Conservation (phyloP, 352 stramenopile genomes). For the Saprolegnia diclina region DNA sequence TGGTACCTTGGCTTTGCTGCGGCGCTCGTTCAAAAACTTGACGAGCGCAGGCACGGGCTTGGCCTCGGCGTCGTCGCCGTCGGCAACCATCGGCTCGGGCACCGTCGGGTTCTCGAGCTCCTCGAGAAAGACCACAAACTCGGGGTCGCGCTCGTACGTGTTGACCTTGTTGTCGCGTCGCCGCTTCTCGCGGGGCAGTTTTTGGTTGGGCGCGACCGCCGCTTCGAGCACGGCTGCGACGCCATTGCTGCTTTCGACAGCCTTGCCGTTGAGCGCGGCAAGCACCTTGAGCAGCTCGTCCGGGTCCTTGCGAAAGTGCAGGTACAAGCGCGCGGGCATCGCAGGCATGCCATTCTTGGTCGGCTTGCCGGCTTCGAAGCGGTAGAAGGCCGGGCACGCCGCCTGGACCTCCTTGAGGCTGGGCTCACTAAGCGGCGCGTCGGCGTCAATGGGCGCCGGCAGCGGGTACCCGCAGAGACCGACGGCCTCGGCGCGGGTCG, state of each 20-base stretch:
- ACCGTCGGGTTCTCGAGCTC: slow-evolving; percentile 39
- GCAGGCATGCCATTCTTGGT: slow-evolving; percentile 15
- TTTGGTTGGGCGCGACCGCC: slow-evolving; percentile 73
- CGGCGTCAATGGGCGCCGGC: neutral
- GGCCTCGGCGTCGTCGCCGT: slow-evolving; percentile 38
- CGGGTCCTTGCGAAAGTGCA: slow-evolving; percentile 26
- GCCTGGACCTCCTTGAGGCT: neutral
- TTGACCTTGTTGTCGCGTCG: slow-evolving; percentile 69
- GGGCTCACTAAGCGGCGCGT: neutral
- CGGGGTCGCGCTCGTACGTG: slow-evolving; percentile 63
- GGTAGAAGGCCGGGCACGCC: slow-evolving; percentile 14
- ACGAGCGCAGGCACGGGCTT: slow-evolving; percentile 71
- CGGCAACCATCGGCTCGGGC: neutral
- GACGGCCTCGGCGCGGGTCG: slow-evolving; percentile 8
- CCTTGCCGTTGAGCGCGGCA: slow-evolving; percentile 14
- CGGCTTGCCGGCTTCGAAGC: slow-evolving; percentile 14
- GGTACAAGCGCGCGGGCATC: slow-evolving; percentile 11
- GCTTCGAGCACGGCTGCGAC: slow-evolving; percentile 37
- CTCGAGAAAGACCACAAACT: slow-evolving; percentile 71
- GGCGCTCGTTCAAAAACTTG: slow-evolving; percentile 77
- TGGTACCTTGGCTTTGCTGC: slow-evolving; percentile 59
- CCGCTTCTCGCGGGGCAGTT: slow-evolving; percentile 66
- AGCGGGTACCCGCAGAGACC: slow-evolving; percentile 16
- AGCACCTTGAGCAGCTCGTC: slow-evolving; percentile 11
- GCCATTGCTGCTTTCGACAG: slow-evolving; percentile 7